Evolutionary conservation across 768 basidiomycete genomes (phyloP), one percentile per base, ranked within the genome.

Genomic region (Leccinum boreale): DNA sequence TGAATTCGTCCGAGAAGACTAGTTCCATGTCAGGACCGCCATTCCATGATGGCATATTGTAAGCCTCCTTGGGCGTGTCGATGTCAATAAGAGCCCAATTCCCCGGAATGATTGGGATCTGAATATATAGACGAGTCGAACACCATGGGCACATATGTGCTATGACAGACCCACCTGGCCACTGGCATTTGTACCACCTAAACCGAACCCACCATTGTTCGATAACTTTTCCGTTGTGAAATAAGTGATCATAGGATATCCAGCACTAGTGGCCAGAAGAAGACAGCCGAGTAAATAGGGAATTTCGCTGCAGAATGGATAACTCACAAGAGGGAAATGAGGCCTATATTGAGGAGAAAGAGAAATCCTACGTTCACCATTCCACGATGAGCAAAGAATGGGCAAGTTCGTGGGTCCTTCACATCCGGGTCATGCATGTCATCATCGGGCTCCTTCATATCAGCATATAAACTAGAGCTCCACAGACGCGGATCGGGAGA

Each of bases 1-100:
- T 86, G 68, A 93, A 92, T 67, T 93, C 91, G 71, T 93, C 91
- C 4, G 84, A 86, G 69, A 90, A 92, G 10, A 90, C 86, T 24
- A 92, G 77, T 47, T 72, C 62, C 68, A 69, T 67, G 31, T 80
- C 83, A 48, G 75, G 72, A 4, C 88, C 85, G 62, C 91, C 87
- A 35, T 77, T 75, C 64, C 84, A 78, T 5, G 86, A 84, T 0
- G 78, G 26, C 64, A 82, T 77, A 57, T 74, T 75, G 74, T 83
- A 78, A 10, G 76, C 87, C 0, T 80, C 77, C 55, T 77, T 59
- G 2, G 94, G 82, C 0, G 84, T 86, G 59, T 86, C 78, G 29
- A 78, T 53, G 67, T 85, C 85, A 67, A 85, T 81, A 55, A 85
- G 81, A 50, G 78, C 79, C 69, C 80, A 79, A 58, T 80, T 82